Percentiles rank a stretch among this genome's conserved stretches.
Evolutionary conservation across 129 eudicot species (phyloP).

Genomic region (Helianthus tuberosus): DNA sequence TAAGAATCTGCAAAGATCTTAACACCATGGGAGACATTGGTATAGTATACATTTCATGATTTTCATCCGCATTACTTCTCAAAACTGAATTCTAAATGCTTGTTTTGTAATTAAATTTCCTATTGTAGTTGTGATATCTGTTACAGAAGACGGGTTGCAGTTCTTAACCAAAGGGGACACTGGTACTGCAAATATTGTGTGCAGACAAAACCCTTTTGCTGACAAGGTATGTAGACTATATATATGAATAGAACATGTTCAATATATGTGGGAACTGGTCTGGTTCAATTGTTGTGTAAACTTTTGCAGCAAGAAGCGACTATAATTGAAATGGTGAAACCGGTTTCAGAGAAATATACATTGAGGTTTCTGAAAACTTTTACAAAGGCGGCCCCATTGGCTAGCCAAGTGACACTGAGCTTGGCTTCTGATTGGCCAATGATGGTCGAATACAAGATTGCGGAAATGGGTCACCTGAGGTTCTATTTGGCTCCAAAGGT

Average conservation of each 20-base stretch:
- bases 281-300: neutral
- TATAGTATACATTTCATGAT: conserved; percentile 36
- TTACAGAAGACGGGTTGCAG: conserved; percentile 57
- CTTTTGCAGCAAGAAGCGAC: conserved; percentile 61
- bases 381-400: conserved; percentile 61
- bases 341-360: conserved; percentile 55
- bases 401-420: conserved; percentile 63
- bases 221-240: conserved; percentile 46
- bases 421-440: conserved; percentile 58
- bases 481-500: conserved; percentile 74
- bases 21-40: conserved; percentile 71
- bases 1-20: conserved; percentile 62
- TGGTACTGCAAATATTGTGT: conserved; percentile 57
- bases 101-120: conserved; percentile 1
- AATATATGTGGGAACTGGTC: no score
- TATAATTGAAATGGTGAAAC: conserved; percentile 53
- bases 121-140: conserved; percentile 56
- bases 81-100: conserved; percentile 5
- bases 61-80: neutral
- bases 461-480: conserved; percentile 72
- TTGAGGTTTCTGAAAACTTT: conserved; percentile 59
- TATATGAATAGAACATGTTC: conserved; percentile 1
- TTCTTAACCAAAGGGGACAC: conserved; percentile 35
- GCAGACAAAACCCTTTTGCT: conserved; percentile 50
- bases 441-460: conserved; percentile 77